These are phyloP conservation scores for Kwoniella shandongensis DNA, from an alignment of 768 basidiomycete genomes.

Conservation along the genomic window DNA sequence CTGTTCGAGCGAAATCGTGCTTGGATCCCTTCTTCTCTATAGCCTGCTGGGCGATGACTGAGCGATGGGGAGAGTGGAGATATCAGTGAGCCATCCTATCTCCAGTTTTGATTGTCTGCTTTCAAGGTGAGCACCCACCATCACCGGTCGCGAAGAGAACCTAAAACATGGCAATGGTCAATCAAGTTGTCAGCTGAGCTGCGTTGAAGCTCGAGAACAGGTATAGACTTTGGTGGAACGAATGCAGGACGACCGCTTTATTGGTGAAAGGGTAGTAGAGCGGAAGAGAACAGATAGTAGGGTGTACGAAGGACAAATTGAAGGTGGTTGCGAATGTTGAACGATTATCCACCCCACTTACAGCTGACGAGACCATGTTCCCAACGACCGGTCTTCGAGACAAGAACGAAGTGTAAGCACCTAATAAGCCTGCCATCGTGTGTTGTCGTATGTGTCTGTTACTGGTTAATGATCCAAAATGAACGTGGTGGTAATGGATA, in stretches of 20 bases:
- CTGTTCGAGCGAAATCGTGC: slow-evolving; percentile 62
- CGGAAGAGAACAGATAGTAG: too few relatives aligned
- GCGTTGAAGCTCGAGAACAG: too few relatives aligned
- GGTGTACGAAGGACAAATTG: too few relatives aligned
- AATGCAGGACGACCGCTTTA: too few relatives aligned
- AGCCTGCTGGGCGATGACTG: slow-evolving; percentile 76
- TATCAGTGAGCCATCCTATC: slow-evolving; percentile 56
- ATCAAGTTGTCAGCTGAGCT: too few relatives aligned
- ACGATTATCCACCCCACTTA: slow-evolving; percentile 23
- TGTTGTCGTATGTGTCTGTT: neutral
- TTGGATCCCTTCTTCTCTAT: slow-evolving; percentile 69
- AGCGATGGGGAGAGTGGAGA: neutral
- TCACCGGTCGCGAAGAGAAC: slow-evolving; percentile 50
- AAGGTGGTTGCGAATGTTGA: too few relatives aligned
- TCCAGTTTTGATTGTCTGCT: neutral
- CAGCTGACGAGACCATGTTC: slow-evolving; percentile 40
- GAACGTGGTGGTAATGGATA: too few relatives aligned
- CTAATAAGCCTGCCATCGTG: slow-evolving; percentile 58
- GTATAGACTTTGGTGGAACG: neutral
- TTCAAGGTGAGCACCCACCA: slow-evolving; percentile 56
- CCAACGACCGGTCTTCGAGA: slow-evolving; percentile 33
- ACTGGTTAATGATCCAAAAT: too few relatives aligned
- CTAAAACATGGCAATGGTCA: slow-evolving; percentile 17
- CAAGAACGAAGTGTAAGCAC: slow-evolving; percentile 57
- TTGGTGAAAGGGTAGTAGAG: too few relatives aligned